These are phyloP conservation scores for Parastagonospora avenae DNA, from an alignment of 2,329 filamentous ascomycete genomes.

Conservation along the genomic window DNA sequence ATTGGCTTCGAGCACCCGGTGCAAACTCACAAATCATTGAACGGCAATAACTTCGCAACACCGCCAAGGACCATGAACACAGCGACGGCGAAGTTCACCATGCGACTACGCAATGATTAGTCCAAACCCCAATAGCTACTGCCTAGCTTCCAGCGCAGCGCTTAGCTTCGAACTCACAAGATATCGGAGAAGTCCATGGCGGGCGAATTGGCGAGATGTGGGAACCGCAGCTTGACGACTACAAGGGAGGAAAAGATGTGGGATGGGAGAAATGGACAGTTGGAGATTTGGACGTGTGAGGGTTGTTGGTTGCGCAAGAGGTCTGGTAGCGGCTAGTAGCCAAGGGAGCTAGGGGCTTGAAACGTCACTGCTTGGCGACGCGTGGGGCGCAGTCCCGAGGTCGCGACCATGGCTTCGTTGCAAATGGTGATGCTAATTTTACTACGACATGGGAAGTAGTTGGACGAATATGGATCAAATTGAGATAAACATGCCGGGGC, in stretches of 20 bases:
- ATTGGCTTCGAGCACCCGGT: constrained; percentile 1
- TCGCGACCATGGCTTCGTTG: too few relatives aligned
- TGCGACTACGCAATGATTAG: constrained; percentile 66
- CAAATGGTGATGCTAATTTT: too few relatives aligned
- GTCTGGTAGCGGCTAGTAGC: neutral
- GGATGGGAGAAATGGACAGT: constrained; percentile 5
- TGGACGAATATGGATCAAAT: too few relatives aligned
- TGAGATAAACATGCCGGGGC: too few relatives aligned
- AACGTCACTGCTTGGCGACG: neutral
- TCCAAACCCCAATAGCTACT: constrained; percentile 8
- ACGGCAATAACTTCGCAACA: constrained; percentile 70
- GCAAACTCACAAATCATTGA: constrained; percentile 44
- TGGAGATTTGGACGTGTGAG: neutral
- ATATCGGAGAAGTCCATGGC: constrained; percentile 89
- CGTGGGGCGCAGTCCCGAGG: too few relatives aligned
- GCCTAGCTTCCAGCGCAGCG: constrained; percentile 19
- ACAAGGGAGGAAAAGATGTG: neutral
- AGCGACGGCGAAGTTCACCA: constrained; percentile 89
- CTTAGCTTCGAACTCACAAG: constrained; percentile 67
- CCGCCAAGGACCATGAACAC: constrained; percentile 88
- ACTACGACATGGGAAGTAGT: too few relatives aligned
- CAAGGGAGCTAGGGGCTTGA: constrained; percentile 5
- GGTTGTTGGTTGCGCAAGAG: constrained; percentile 14
- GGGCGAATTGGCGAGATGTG: constrained; percentile 35
- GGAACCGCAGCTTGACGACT: constrained; percentile 40